Percentiles rank a stretch among this genome's conserved stretches.
Conservation (phyloP, 345 rosid species). For the Noccaea caerulescens region DNA sequence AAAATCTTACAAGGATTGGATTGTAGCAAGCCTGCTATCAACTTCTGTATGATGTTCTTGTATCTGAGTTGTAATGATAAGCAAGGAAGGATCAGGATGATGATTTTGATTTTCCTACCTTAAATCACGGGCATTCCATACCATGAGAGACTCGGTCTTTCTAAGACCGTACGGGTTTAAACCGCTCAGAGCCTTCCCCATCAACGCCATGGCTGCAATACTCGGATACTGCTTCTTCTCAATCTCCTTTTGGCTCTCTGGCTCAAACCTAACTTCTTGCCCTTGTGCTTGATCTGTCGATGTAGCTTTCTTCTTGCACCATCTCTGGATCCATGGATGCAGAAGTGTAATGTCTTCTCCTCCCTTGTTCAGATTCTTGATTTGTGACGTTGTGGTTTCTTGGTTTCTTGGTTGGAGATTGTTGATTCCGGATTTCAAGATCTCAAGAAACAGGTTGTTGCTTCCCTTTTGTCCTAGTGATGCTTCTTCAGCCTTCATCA, state of each 20-base stretch:
- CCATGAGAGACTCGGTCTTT: constrained; percentile 55
- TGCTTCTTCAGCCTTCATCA: constrained; percentile 48
- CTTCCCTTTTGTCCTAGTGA: constrained; percentile 49
- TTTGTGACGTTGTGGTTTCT: constrained; percentile 34
- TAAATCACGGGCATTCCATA: constrained; percentile 63
- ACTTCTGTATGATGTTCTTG: constrained; percentile 8
- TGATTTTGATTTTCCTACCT: constrained; percentile 28
- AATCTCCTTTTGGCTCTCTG: constrained; percentile 49
- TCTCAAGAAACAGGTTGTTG: constrained; percentile 42
- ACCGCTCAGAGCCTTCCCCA: constrained; percentile 84
- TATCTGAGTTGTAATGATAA: constrained; percentile 20
- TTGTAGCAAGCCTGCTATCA: constrained; percentile 10
- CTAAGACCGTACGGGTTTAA: constrained; percentile 60
- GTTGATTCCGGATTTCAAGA: constrained; percentile 41
- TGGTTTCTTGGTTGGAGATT: constrained; percentile 45
- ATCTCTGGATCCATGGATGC: constrained; percentile 76
- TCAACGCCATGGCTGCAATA: constrained; percentile 94
- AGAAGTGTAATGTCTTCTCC: constrained; percentile 47
- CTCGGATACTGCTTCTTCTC: constrained; percentile 78
- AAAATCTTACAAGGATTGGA: constrained; percentile 16
- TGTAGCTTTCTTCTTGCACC: constrained; percentile 53
- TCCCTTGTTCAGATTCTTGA: constrained; percentile 40
- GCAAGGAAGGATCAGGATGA: not conserved
- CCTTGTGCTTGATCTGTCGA: constrained; percentile 38
- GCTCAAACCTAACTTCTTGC: constrained; percentile 45